Base-by-base conservation (phyloP, 1,284 basidiomycete species). In the Malassezia arunalokei region DNA sequence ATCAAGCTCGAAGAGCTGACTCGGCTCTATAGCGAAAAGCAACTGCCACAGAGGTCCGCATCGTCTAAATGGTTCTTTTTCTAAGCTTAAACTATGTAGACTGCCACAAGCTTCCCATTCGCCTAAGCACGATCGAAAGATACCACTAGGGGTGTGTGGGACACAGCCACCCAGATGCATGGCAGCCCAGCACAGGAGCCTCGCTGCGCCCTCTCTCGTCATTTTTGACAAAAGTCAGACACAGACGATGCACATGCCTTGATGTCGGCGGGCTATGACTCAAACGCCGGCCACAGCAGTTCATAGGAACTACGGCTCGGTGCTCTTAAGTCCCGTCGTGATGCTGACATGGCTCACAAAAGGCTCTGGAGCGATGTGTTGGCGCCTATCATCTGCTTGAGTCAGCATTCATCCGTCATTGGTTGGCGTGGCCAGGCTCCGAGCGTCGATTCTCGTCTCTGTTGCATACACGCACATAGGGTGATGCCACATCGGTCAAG, bases 11-110 rank as follows among this genome's bases (percentile, higher is more conserved):
- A 67, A 50, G 63, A 64, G 3, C 54, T 75, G 28, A 68, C 73
- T 47, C 73, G 73, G 51, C 41, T 75, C 8, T 74, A 75, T 51
- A 60, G 68, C 17, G 72, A 74, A 40, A 71, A 68, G 35, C 46
- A 52, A 33, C 29, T 40, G 3, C 44, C 44, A 24, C 11, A 9
- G 2, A n/a, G 20, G 39, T 6, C 39, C 17, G 15, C 11, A 11
- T 44, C 43, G 4, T 63, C 59, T 20, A 47, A 63, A 27, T 71
- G 68, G 68, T 58, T 56, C 40, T 59, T 69, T 29, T 71, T 68
- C 48, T 71, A 53, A 12, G 15, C 33, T 5, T 12, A 2, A 15
- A 15, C 33, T n/a, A 17, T 44, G 43, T 44, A 44, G 43, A 44
- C 43, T 44, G 43, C 20, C 43, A 31, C 43, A 17, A 17, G 32